Conservation (phyloP, 352 stramenopile species). For the Phytophthora capsici region DNA sequence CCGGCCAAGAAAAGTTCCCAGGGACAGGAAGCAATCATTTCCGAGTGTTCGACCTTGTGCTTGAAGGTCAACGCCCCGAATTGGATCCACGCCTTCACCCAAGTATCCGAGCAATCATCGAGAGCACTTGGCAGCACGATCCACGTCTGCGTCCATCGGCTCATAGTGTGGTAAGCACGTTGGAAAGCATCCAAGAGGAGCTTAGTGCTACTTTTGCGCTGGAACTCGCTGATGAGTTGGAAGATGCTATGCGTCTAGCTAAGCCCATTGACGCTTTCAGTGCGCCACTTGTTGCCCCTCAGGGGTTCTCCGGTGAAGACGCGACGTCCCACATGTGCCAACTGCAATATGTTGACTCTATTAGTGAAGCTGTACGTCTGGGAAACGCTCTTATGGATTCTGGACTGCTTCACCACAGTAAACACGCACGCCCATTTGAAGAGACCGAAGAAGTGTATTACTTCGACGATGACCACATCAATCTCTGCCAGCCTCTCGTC, state of each 20-base stretch:
- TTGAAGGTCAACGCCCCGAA: constrained; percentile 54
- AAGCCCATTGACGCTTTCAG: constrained; percentile 41
- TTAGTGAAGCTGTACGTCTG: constrained; percentile 58
- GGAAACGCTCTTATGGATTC: constrained; percentile 74
- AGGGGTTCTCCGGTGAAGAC: constrained; percentile 49
- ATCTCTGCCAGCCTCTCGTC: constrained; percentile 50
- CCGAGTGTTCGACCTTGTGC: constrained; percentile 58
- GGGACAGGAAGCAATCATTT: constrained; percentile 59
- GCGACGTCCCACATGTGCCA: constrained; percentile 48
- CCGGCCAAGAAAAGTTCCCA: constrained; percentile 59
- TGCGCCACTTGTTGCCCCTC: constrained; percentile 26
- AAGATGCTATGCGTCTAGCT: constrained; percentile 38
- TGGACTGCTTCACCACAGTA: constrained; percentile 58
- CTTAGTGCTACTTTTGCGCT: constrained; percentile 46
- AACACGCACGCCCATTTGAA: constrained; percentile 56
- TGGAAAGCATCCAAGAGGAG: constrained; percentile 61
- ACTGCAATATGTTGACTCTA: constrained; percentile 47
- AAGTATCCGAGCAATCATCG: constrained; percentile 48
- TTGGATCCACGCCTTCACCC: constrained; percentile 44
- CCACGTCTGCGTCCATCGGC: constrained; percentile 49
- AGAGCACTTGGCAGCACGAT: constrained; percentile 52
- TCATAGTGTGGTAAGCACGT: constrained; percentile 45
- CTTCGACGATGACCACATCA: constrained; percentile 62
- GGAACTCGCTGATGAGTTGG: constrained; percentile 48
- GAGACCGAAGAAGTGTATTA: constrained; percentile 46